Evolutionary conservation across 805 yeast genomes (phyloP), one percentile per base, ranked within the genome.

Genomic region (Kodamaea kaohsiungensis): DNA sequence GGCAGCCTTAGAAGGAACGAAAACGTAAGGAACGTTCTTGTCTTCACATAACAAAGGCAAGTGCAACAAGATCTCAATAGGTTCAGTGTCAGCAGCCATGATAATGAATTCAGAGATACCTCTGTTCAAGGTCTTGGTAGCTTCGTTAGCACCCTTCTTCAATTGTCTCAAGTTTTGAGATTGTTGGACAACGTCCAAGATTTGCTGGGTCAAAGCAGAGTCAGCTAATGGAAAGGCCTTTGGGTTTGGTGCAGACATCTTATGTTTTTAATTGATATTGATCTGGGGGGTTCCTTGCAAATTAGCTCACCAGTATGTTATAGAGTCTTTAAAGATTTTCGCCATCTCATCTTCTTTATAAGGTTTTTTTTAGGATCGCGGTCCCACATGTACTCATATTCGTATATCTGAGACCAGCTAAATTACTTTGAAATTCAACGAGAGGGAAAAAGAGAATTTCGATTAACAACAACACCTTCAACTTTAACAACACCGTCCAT

Each of bases 1-100:
- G 60, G 99, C 99, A 70, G 95, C 86, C 84, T 95, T 93, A 66
- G 98, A 91, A 64, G 99, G 98, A 63, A 95, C 98, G 65, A 95
- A 95, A 61, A 95, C 98, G 82, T 95, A 95, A 61, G 99, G 98
- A 64, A 95, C 99, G 82, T 95, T 95, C 85, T 95, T 95, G 80
- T 95, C 99, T 81, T 95, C 99, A 79, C 99, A 95, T 68, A 95
- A 83, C 68, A 95, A 84, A 50, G 99, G 99, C 75, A 95, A 84
- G 75, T 95, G 99, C 77, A 95, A 85, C 71, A 95, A 86, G 76
- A 95, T 93, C 82, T 95, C 99, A 71, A 95, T 92, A 68, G 99
- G 99, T 79, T 92, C 97, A 68, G 99, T 91, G 74, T 95, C 99
- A 67, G 99, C 99, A 63, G 99, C 99, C 98, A 95, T 91, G 80